A percentile compares a stretch with the other conserved stretches of the same genome.
These are phyloP conservation scores for Entonaema liquescens DNA, from an alignment of 495 filamentous ascomycete genomes.

Conservation along the genomic window DNA sequence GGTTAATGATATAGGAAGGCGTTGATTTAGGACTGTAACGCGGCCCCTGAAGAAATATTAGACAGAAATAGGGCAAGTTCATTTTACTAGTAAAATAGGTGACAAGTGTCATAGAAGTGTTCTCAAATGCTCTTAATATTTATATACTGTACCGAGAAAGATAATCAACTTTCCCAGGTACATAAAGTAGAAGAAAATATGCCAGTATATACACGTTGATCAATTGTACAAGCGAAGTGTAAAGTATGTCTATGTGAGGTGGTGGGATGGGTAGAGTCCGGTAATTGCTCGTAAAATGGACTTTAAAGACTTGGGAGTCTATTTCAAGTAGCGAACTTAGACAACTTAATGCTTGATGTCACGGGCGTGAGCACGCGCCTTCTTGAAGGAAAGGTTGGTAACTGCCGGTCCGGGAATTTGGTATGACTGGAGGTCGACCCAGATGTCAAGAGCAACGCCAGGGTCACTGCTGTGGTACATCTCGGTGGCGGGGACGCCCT, in stretches of 20 bases:
- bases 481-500: slow-evolving; percentile 40
- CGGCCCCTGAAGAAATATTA: background rate
- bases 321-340: background rate
- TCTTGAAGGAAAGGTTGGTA: slow-evolving; percentile 6
- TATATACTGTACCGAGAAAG: background rate
- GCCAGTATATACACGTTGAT: background rate
- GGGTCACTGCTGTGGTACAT: slow-evolving; percentile 50
- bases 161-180: background rate
- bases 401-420: slow-evolving; percentile 29
- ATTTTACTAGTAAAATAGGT: background rate
- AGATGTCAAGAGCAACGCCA: slow-evolving; percentile 50
- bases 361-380: slow-evolving; percentile 21
- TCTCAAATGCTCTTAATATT: background rate
- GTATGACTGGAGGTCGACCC: slow-evolving; percentile 29
- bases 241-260: background rate
- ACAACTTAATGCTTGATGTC: background rate
- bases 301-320: background rate
- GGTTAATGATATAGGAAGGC: too few relatives aligned
- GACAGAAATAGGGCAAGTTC: background rate
- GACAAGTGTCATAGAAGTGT: background rate
- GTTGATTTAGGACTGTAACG: too few relatives aligned
- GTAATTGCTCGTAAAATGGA: background rate
- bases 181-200: background rate
- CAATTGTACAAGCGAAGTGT: background rate
- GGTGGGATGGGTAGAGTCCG: background rate